Evolutionary conservation across 108 stramenopile genomes (phyloP), one percentile per base, ranked within the genome.

Genomic region (Aurantiochytrium sp.): DNA sequence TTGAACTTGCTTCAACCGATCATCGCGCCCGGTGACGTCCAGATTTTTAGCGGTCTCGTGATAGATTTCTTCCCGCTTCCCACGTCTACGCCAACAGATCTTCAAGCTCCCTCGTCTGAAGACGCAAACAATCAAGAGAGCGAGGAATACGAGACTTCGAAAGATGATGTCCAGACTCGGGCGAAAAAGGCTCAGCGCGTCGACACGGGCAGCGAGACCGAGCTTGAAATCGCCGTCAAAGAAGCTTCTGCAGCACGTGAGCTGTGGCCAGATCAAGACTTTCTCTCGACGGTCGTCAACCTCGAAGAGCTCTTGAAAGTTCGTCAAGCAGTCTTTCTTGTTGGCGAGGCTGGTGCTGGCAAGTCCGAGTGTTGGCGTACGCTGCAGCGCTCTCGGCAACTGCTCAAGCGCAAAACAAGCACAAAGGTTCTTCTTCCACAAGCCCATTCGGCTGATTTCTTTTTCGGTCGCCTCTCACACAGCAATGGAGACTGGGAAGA

Each of bases 401-500:
- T 91, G 8, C 55, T 91, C 23, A 87, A 88, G 44, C 47, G 58
- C 29, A 58, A 90, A 21, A 95, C 94, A 5, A 95, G 91, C 83
- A 90, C 92, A 25, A 90, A 95, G 71, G 96, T 95, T 69, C 47
- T 96, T 10, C 95, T 95, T 89, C 95, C 96, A 43, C 96, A 96
- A 90, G 93, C 96, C n/a, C 95, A 95, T 58, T 94, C 92, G 64
- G 95, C 95, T 45, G 94, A 95, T 57, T 95, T 95, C 89, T 89
- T 96, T 47, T 96, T 96, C 87, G 96, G 96, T 0, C 95, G 87
- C 90, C 95, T 96, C 58, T 93, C 92, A 21, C 93, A 95, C 89
- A 94, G 95, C 29, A 96, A 95, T 18, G 60, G 95, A n/a, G 96
- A 96, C 58, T 96, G 96, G 96, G 93, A 91, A 58, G 96, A 96